Base-by-base conservation (phyloP, 192 early-diverging fungal genomes). In the Backusella macrospora region DNA sequence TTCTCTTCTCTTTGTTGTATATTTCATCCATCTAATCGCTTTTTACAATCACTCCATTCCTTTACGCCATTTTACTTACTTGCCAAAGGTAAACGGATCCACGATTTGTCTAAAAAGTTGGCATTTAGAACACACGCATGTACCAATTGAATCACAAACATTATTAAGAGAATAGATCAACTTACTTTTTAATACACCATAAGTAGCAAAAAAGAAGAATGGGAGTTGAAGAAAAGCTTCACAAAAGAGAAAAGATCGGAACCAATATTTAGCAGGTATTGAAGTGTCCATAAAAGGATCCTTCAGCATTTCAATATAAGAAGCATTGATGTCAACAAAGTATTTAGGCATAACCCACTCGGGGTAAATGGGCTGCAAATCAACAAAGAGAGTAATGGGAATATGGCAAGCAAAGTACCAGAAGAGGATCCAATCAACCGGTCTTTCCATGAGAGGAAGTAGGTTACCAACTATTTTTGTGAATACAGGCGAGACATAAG, bases 321-420 rank as follows among this genome's bases (percentile, higher is more conserved):
- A 79, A 1, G 63, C 68, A 71, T 75, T 81, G 55, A 87, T 52
- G 1, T 70, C 73, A 15, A 59, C 46, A 43, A 87, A 45, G 6
- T 76, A 70, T 59, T 73, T 21, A 44, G 84, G 82, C 62, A 83
- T 62, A 15, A 39, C 37, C 55, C 45, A 48, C 13, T 70, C 14
- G 18, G 86, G 85, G 37, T 90, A 82, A 64, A 92, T 65, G 5
- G 86, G 82, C 43, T 88, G 78, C 13, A 83, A 21, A 69, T 94
- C 92, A 65, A 92, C 72, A 37, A 86, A 66, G 0, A 92, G 39
- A 8, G 92, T 89, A n/a, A 88, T 84, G 6, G 90, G 91, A 80
- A 94, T 93, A 68, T 94, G 93, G 21, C 84, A 76, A 1, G 72
- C 76, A 84, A 93, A 92, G 82, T 90, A 94, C 8, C 78, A 65